Evolutionary conservation across 75 land plant genomes (phyloP).

Genomic region (Cryptomeria japonica): DNA sequence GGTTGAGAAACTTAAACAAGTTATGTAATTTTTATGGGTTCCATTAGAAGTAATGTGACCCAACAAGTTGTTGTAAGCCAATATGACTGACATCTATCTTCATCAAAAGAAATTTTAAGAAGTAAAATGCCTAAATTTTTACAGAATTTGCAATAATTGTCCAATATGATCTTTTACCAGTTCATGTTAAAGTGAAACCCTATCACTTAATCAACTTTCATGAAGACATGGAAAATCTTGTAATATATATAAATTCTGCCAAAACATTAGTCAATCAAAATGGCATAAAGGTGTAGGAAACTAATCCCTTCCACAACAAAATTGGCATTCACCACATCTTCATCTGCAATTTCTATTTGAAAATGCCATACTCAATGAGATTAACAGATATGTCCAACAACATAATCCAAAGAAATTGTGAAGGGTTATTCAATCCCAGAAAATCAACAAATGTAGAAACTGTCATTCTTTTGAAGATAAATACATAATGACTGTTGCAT

Average conservation of each 20-base stretch:
- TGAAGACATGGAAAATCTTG: background rate
- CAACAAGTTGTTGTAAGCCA: background rate
- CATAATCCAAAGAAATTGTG: no score
- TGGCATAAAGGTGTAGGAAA: background rate
- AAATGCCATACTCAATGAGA: background rate
- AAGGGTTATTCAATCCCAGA: no score
- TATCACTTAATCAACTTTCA: background rate
- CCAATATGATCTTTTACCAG: background rate
- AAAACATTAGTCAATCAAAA: background rate
- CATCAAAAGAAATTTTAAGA: no score
- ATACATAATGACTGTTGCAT: background rate
- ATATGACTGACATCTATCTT: background rate
- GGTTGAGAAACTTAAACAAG: background rate
- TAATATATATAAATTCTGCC: background rate
- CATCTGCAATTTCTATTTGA: background rate
- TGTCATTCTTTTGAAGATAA: background rate
- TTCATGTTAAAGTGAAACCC: background rate
- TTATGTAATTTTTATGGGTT: background rate
- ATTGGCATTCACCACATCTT: background rate
- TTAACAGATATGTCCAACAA: background rate
- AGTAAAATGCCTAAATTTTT: background rate
- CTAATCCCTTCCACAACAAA: background rate
- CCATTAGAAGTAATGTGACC: background rate
- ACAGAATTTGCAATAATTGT: background rate
- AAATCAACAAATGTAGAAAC: no score